Conservation (phyloP, 768 basidiomycete genomes). For the Galerina marginata region DNA sequence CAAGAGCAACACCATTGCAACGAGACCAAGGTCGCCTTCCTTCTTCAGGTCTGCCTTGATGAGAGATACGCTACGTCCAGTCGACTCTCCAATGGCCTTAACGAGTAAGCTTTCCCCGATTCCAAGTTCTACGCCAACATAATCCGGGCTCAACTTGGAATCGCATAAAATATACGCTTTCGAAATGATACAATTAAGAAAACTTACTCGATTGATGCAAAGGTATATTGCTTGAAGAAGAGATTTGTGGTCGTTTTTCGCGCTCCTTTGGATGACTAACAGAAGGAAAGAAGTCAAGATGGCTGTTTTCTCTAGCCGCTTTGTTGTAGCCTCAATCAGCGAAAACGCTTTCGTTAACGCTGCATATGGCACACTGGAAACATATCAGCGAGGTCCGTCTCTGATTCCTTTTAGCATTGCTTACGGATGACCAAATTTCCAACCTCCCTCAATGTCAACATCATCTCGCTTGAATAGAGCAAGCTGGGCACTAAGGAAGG, state of each 20-base stretch:
- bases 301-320: slow-evolving; percentile 90
- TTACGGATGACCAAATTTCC: slow-evolving; percentile 86
- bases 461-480: slow-evolving; percentile 64
- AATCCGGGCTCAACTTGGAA: slow-evolving; percentile 88
- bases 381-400: not conserved
- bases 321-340: slow-evolving; percentile 92
- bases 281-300: slow-evolving; percentile 88
- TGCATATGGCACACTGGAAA: slow-evolving; percentile 86
- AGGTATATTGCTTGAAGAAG: slow-evolving; percentile 92
- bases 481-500: slow-evolving; percentile 62
- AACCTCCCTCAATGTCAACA: slow-evolving; percentile 80
- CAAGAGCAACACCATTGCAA: slow-evolving; percentile 78
- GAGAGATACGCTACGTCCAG: slow-evolving; percentile 81
- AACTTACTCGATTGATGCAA: slow-evolving; percentile 90
- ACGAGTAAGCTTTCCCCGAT: slow-evolving; percentile 94
- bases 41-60: slow-evolving; percentile 94
- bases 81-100: slow-evolving; percentile 95
- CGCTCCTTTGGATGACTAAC: slow-evolving; percentile 87
- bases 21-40: slow-evolving; percentile 93
- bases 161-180: not conserved
- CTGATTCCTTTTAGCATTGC: slow-evolving; percentile 33
- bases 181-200: not conserved
- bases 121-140: slow-evolving; percentile 92
- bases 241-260: slow-evolving; percentile 71
- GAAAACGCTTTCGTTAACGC: slow-evolving; percentile 89